Conservation (phyloP, 352 stramenopile species). For the Blastocystis sp. region DNA sequence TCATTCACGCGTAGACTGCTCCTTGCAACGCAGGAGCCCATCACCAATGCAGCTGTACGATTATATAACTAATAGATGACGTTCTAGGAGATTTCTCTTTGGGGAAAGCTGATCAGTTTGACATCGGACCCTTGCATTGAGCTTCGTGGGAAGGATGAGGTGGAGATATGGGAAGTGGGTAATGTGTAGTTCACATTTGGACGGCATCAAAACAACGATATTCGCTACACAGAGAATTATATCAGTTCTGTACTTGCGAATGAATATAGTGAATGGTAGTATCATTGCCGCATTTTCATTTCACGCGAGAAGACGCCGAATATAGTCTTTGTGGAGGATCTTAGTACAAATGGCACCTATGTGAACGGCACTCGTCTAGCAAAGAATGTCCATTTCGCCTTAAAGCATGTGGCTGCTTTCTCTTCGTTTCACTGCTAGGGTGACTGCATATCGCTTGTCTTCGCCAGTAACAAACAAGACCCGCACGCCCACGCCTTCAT, state of each 20-base stretch:
- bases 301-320: neutral
- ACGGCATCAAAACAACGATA: constrained; percentile 11
- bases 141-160: constrained; percentile 22
- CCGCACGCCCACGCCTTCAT: constrained; percentile 30
- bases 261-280: neutral
- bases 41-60: neutral
- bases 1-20: constrained; percentile 12
- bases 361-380: constrained; percentile 49
- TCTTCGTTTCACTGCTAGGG: neutral
- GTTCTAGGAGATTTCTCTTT: constrained; percentile 28
- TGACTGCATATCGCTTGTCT: constrained; percentile 10
- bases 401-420: constrained; percentile 2
- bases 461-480: neutral
- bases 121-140: constrained; percentile 43
- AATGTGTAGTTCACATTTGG: constrained; percentile 35
- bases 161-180: neutral
- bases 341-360: constrained; percentile 51
- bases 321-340: constrained; percentile 19
- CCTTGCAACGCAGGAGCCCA: neutral
- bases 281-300: constrained; percentile 27
- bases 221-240: constrained; percentile 21
- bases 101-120: constrained; percentile 55
- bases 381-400: constrained; percentile 35
- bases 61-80: neutral
- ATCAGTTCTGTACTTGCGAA: constrained; percentile 35